phyloP scores from a whole-genome alignment of 2,329 filamentous ascomycete genomes.

The Orbilia javanica region DNA sequence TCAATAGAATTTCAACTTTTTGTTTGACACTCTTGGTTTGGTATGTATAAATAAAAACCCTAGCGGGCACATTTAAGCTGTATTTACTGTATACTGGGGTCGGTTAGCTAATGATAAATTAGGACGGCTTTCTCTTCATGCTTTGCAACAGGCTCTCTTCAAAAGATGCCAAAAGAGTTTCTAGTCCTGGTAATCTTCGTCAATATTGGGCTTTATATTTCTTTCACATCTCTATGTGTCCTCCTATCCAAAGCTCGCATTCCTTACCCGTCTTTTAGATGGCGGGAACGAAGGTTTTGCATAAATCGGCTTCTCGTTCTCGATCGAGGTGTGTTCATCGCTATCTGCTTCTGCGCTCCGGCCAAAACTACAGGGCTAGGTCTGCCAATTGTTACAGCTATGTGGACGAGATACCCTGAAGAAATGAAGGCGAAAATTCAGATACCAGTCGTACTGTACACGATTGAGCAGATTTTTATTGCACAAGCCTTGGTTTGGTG shows the following conservation, averaged over 20 bases:
- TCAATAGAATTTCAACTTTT: conserved; percentile 69
- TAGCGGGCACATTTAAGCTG: no score
- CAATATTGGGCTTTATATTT: conserved; percentile 73
- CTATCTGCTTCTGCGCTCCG: conserved; percentile 79
- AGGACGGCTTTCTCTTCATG: conserved; percentile 77
- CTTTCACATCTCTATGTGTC: conserved; percentile 75
- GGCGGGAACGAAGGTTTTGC: conserved; percentile 67
- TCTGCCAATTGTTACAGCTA: conserved; percentile 76
- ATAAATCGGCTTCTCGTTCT: conserved; percentile 16
- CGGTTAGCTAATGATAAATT: conserved; percentile 64
- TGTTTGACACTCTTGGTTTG: conserved; percentile 69
- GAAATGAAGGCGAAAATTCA: conserved; percentile 72
- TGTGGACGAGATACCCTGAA: conserved; percentile 73
- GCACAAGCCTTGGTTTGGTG: conserved; percentile 68
- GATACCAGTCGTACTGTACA: conserved; percentile 75
- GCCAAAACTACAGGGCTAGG: conserved; percentile 80
- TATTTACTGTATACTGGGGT: no score
- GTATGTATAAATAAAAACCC: no score
- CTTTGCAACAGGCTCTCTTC: conserved; percentile 75
- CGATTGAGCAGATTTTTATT: conserved; percentile 71
- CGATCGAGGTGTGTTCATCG: conserved; percentile 73
- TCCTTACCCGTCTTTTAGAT: conserved; percentile 67
- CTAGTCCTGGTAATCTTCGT: conserved; percentile 77
- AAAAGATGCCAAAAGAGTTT: conserved; percentile 72
- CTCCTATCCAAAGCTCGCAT: conserved; percentile 64